These are phyloP conservation scores for Trypanosoma mega DNA, from an alignment of 208 protist species.

Conservation along the genomic window DNA sequence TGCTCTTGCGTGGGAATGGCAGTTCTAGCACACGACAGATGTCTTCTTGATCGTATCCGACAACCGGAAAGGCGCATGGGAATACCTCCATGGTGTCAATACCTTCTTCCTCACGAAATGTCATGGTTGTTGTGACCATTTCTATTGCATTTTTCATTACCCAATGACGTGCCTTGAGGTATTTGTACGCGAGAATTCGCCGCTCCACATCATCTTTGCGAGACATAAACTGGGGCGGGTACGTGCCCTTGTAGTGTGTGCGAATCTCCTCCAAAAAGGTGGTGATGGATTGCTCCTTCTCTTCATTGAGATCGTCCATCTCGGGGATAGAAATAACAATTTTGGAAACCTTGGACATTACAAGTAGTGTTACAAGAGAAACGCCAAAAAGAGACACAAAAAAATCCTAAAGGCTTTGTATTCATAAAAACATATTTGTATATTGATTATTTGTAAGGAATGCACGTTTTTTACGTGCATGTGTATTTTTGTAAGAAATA, in stretches of 20 bases:
- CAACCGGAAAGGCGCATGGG: constrained; percentile 52
- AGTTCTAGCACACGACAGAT: constrained; percentile 31
- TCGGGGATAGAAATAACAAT: constrained; percentile 44
- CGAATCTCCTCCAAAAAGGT: constrained; percentile 34
- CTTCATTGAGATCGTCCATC: constrained; percentile 38
- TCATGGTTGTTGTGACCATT: constrained; percentile 55
- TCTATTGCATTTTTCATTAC: constrained; percentile 40
- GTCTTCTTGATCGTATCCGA: constrained; percentile 47
- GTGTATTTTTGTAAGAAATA: no score
- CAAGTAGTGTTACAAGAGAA: no score
- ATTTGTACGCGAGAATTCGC: constrained; percentile 59
- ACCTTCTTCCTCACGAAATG: constrained; percentile 42
- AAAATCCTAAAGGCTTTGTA: no score
- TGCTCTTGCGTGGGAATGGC: constrained; percentile 12
- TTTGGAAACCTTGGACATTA: constrained; percentile 44
- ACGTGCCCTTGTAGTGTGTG: constrained; percentile 18
- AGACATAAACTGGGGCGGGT: constrained; percentile 38
- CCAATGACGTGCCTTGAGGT: constrained; percentile 65
- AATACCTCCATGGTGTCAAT: constrained; percentile 56
- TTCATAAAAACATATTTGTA: no score
- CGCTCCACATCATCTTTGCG: constrained; percentile 28
- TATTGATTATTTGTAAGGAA: no score
- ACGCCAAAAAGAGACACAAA: no score
- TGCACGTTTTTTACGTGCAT: no score
- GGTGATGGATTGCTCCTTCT: constrained; percentile 33